phyloP scores from a whole-genome alignment of 2,329 filamentous ascomycete genomes.

The Decorospora gaudefroyi region DNA sequence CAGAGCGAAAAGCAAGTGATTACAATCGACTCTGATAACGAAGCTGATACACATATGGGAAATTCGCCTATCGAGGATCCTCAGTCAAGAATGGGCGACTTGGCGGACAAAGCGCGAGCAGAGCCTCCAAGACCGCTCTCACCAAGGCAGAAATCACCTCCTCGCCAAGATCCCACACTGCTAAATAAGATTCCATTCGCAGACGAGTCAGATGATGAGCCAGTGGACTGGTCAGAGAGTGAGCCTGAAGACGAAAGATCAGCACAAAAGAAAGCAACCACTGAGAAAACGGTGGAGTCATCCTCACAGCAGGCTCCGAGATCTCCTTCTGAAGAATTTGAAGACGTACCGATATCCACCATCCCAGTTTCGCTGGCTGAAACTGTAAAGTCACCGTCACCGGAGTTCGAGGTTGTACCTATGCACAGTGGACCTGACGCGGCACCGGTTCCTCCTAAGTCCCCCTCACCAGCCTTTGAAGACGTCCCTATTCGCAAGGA shows the following conservation, averaged over 20 bases:
- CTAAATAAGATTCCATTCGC: conserved; percentile 28
- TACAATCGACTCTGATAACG: conserved; percentile 66
- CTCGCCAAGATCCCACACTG: conserved; percentile 24
- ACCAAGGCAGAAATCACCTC: conserved; percentile 25
- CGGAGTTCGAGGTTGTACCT: conserved; percentile 58
- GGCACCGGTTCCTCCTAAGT: conserved; percentile 36
- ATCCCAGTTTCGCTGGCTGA: conserved; percentile 14
- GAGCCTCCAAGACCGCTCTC: conserved; percentile 46
- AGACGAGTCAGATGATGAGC: conserved; percentile 47
- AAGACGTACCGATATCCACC: conserved; percentile 50
- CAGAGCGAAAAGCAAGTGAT: conserved; percentile 59
- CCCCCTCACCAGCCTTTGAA: conserved; percentile 58
- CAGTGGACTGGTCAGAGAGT: conserved; percentile 60
- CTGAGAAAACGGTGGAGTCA: conserved; percentile 13
- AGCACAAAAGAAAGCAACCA: conserved; percentile 2
- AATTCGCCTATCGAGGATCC: conserved; percentile 39
- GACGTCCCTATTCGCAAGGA: conserved; percentile 49
- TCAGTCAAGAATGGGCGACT: conserved; percentile 49
- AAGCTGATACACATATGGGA: conserved; percentile 48
- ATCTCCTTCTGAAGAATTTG: conserved; percentile 56
- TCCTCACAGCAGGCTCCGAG: conserved; percentile 38
- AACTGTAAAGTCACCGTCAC: conserved; percentile 50
- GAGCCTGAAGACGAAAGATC: conserved; percentile 45
- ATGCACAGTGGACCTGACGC: conserved; percentile 18
- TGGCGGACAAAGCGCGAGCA: conserved; percentile 51